Conservation (phyloP, 331 rosid species). For the Saraca asoca region DNA sequence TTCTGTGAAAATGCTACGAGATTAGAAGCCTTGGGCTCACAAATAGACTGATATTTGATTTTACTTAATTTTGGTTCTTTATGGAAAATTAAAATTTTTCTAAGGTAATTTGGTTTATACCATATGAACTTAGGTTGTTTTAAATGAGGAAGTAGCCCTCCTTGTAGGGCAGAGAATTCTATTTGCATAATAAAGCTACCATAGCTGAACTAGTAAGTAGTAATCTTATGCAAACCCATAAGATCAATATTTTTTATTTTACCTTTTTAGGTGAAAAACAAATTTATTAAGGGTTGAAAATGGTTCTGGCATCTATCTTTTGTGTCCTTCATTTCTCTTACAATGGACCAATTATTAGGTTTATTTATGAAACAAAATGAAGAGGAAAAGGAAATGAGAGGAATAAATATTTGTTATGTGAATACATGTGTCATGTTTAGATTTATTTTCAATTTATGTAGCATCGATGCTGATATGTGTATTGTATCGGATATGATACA, state of each 20-base stretch:
- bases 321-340: too few species aligned
- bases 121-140: background rate
- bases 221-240: background rate
- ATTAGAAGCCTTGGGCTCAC: background rate
- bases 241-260: background rate
- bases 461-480: too few species aligned
- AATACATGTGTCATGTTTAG: too few species aligned
- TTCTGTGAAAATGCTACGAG: background rate
- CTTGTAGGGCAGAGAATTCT: conserved; percentile 20
- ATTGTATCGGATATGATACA: too few species aligned
- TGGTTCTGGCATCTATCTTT: background rate
- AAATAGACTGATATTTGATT: background rate
- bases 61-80: background rate
- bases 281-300: conserved; percentile 6
- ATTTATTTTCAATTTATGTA: too few species aligned
- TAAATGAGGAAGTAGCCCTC: conserved; percentile 12
- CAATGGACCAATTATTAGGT: too few species aligned
- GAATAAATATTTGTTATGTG: too few species aligned
- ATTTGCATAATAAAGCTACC: background rate
- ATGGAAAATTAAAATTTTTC: background rate
- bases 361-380: too few species aligned
- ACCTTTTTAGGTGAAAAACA: background rate
- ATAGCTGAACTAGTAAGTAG: background rate
- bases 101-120: background rate
- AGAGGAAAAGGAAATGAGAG: too few species aligned